Conservation (phyloP, 768 basidiomycete species). For the Tylopilus subfusipes region DNA sequence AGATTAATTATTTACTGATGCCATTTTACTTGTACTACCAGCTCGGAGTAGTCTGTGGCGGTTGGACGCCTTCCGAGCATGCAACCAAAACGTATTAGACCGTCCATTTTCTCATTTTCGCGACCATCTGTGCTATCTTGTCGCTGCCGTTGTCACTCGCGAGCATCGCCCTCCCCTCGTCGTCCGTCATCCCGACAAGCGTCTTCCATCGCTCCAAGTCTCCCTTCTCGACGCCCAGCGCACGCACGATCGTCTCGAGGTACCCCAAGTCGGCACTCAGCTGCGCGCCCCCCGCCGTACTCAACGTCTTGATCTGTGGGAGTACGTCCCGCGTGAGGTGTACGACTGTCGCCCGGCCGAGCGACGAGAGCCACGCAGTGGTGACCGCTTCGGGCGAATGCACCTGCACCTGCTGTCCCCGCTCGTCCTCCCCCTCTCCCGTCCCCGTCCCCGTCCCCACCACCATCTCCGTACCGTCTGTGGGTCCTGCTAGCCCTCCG, state of each 20-base stretch:
- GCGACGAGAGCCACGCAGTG: constrained; percentile 87
- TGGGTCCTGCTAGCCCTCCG: constrained; percentile 64
- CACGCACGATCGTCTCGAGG: constrained; percentile 84
- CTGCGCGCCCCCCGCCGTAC: constrained; percentile 71
- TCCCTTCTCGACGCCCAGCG: constrained; percentile 83
- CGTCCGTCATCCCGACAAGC: constrained; percentile 59
- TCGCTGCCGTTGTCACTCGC: constrained; percentile 20
- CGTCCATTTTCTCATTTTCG: constrained; percentile 34
- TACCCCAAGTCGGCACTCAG: constrained; percentile 85
- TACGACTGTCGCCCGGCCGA: constrained; percentile 76
- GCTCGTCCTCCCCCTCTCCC: constrained; percentile 4
- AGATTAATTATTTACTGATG: background rate
- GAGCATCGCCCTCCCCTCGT: constrained; percentile 28
- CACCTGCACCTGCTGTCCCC: constrained; percentile 30
- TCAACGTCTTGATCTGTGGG: constrained; percentile 65
- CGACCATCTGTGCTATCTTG: constrained; percentile 18
- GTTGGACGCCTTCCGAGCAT: background rate
- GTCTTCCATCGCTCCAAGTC: constrained; percentile 80
- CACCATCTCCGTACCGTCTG: constrained; percentile 44
- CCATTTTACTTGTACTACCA: constrained; percentile 8
- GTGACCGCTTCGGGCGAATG: constrained; percentile 74
- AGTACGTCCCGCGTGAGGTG: constrained; percentile 70
- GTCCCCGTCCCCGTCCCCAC: constrained; percentile 19
- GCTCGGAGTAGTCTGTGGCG: background rate
- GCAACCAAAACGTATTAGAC: background rate